Conservation (phyloP, 768 basidiomycete genomes). For the Holtermanniella nyarrowii region DNA sequence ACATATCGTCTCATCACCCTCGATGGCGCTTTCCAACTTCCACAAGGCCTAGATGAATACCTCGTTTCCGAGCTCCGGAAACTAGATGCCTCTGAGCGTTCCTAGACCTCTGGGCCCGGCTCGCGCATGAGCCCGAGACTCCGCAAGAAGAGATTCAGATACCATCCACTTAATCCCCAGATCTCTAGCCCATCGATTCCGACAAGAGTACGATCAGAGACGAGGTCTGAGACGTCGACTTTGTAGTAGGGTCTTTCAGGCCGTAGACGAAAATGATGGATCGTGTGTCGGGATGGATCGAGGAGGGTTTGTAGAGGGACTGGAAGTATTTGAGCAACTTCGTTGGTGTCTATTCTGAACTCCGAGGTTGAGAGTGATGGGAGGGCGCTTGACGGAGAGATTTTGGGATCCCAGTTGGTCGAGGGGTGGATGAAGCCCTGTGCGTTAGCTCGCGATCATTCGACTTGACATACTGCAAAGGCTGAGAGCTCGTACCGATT, state of each 20-base stretch:
- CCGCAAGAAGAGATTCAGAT: constrained; percentile 26
- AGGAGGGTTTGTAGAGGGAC: constrained; percentile 20
- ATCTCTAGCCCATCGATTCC: constrained; percentile 18
- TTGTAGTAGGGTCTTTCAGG: constrained; percentile 21
- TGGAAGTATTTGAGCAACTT: constrained; percentile 29
- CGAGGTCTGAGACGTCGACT: constrained; percentile 16
- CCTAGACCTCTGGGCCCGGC: not conserved
- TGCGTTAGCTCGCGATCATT: not conserved
- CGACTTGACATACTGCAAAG: not conserved
- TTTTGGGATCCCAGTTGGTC: not conserved
- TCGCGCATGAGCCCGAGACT: constrained; percentile 7
- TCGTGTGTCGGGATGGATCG: constrained; percentile 4
- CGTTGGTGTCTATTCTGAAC: constrained; percentile 19
- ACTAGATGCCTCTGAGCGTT: constrained; percentile 19
- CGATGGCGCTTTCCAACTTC: constrained; percentile 32
- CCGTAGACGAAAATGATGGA: constrained; percentile 23
- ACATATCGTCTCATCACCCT: constrained; percentile 34
- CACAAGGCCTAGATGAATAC: constrained; percentile 31
- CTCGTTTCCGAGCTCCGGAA: constrained; percentile 22
- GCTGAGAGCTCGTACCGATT: not conserved
- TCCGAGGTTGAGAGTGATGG: constrained; percentile 12
- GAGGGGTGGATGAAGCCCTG: constrained; percentile 20
- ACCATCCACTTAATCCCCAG: constrained; percentile 38
- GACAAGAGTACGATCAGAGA: constrained; percentile 4
- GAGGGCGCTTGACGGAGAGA: constrained; percentile 4